Percentiles rank a stretch among this genome's conserved stretches.
These are phyloP conservation scores for Pichia phayaonensis DNA, from an alignment of 805 yeast genomes.

Conservation along the genomic window DNA sequence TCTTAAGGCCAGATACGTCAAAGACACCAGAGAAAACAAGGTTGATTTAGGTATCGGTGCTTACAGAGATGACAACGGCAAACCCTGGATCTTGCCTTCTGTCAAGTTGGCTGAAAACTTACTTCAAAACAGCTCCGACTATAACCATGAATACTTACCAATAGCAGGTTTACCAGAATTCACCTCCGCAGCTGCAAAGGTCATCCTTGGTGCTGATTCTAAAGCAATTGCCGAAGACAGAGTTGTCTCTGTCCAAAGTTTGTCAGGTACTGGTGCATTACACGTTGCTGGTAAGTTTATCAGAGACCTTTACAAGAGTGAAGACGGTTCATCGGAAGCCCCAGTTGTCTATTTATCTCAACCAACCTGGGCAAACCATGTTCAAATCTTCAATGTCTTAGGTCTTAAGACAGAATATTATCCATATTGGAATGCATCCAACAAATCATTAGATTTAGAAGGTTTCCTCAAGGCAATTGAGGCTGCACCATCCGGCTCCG, in stretches of 20 bases:
- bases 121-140: conserved; percentile 49
- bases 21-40: conserved; percentile 54
- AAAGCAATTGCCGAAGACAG: conserved; percentile 40
- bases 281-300: conserved; percentile 78
- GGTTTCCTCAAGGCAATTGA: conserved; percentile 61
- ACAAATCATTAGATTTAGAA: conserved; percentile 62
- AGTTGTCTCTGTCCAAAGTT: conserved; percentile 61
- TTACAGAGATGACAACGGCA: conserved; percentile 84
- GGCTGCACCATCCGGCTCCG: conserved; percentile 65
- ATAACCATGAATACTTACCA: conserved; percentile 85
- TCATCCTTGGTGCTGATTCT: conserved; percentile 60
- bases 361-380: conserved; percentile 99
- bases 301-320: conserved; percentile 37
- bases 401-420: conserved; percentile 65
- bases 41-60: conserved; percentile 91
- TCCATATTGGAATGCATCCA: conserved; percentile 77
- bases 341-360: conserved; percentile 60
- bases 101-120: conserved; percentile 65
- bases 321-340: conserved; percentile 15
- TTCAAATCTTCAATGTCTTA: conserved; percentile 64
- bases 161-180: conserved; percentile 70
- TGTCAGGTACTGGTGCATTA: conserved; percentile 87
- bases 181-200: conserved; percentile 61
- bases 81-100: conserved; percentile 83
- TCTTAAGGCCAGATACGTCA: conserved; percentile 56